Base-by-base conservation (phyloP, 2,329 filamentous ascomycete genomes). In the Colletotrichum sp. region DNA sequence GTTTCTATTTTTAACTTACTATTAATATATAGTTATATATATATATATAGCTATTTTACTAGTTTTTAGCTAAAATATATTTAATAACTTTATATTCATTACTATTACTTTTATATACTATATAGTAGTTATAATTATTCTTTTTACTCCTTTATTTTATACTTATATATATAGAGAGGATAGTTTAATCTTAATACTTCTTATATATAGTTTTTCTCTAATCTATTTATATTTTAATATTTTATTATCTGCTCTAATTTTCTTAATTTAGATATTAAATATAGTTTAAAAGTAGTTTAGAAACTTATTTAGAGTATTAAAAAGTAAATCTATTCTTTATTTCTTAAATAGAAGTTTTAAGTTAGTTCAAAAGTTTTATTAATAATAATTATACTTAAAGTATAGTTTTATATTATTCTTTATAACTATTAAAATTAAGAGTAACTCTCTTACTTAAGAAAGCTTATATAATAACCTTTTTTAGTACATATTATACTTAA, bases 331-430 rank as follows among this genome's bases (percentile, higher is more conserved):
- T 24, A 18, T 39, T 7, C 13, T 21, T 39, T 15, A 21, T 44
- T 26, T 3, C 6, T 26, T 26, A 64, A 39, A 24, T 64, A 64
- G 1, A 39, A 64, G 21, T 64, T 24, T 12, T 18, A 64, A 4
- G 4, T 6, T 18, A 26, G 7, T 0, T 1, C 4, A 6, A 16
- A 39, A 16, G 7, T 1, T 26, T 2, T 28, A 28, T 28, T 28
- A 8, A 28, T 28, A 28, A 28, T 28, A 28, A 28, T 28, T 28
- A 28, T 28, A 8, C 2, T 28, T 28, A 28, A 28, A 28, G 7
- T 28, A 8, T 28, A 28, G 8, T 2, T 28, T 28, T 28, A 28
- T 28, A 28, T 28, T 2, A 1, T 28, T 28, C 7, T 28, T 28
- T 28, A 28, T 28, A 28, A 1, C 8, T 28, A 28, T 8, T 7